Conservation (phyloP, 2,329 filamentous ascomycete species). For the Cercospora brassicicola region DNA sequence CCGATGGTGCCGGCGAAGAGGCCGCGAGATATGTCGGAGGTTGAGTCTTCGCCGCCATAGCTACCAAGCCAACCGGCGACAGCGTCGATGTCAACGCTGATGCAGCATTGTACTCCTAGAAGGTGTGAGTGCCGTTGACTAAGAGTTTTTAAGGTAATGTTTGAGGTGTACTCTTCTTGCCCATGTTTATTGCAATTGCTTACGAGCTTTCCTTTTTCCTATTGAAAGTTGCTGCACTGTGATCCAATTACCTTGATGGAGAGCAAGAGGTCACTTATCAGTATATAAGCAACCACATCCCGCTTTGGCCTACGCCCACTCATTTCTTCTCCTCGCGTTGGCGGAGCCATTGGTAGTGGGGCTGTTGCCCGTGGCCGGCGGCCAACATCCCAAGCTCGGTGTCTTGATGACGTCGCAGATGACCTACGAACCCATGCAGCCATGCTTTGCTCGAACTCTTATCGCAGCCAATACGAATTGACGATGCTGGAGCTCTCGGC, state of each 20-base stretch:
- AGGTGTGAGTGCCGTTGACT: neutral
- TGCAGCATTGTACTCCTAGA: slow-evolving; percentile 38
- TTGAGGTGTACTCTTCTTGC: slow-evolving; percentile 13
- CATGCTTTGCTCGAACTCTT: neutral
- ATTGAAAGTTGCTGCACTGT: neutral
- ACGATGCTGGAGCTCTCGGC: neutral
- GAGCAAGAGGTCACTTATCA: neutral
- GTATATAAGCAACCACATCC: neutral
- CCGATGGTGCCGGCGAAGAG: slow-evolving; percentile 70
- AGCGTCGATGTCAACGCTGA: slow-evolving; percentile 69
- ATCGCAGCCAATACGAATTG: neutral
- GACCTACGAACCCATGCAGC: neutral
- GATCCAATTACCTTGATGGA: neutral
- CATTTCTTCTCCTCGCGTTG: neutral
- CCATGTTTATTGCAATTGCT: slow-evolving; percentile 2
- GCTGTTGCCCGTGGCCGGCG: neutral
- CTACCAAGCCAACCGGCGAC: slow-evolving; percentile 74
- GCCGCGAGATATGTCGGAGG: slow-evolving; percentile 63
- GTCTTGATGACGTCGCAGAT: neutral
- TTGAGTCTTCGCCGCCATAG: slow-evolving; percentile 71
- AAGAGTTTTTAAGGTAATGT: neutral
- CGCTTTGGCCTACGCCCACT: neutral
- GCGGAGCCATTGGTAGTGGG: neutral
- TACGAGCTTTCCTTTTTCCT: neutral
- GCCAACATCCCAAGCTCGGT: neutral